Percentiles rank a stretch among this genome's conserved stretches.
Conservation (phyloP, 129 eudicot genomes). For the Flaveria brownii region DNA sequence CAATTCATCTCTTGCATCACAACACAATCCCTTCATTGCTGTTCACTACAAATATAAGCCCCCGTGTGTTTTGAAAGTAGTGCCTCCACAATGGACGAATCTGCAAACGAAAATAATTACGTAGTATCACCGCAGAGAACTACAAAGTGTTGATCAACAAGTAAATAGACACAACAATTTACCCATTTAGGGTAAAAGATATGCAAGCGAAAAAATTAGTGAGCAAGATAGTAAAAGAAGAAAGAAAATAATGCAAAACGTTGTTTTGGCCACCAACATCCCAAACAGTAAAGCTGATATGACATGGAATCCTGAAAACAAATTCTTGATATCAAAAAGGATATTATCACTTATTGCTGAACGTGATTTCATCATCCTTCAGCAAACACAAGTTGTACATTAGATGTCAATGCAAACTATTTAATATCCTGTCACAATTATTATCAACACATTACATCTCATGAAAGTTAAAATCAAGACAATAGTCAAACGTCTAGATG, state of each 20-base stretch:
- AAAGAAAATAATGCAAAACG: constrained; percentile 20
- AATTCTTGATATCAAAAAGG: not conserved
- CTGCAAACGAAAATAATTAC: too few relatives aligned
- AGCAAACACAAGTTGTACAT: not conserved
- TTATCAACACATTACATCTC: not conserved
- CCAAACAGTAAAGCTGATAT: constrained; percentile 46
- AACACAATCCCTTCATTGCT: too few relatives aligned
- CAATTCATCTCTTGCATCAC: too few relatives aligned
- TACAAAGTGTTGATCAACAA: too few relatives aligned
- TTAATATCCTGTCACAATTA: not conserved
- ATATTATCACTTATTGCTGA: too few relatives aligned
- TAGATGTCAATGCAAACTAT: not conserved
- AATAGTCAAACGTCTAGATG: not conserved
- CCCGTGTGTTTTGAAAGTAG: too few relatives aligned
- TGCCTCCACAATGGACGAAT: too few relatives aligned
- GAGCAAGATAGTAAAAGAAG: not conserved
- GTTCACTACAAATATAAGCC: too few relatives aligned
- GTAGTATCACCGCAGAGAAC: too few relatives aligned
- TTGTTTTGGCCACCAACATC: constrained; percentile 65
- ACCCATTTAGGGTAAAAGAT: not conserved
- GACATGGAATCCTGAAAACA: constrained; percentile 48
- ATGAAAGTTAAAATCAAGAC: not conserved
- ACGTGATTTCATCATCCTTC: not conserved
- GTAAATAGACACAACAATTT: too few relatives aligned
- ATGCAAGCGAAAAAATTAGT: too few relatives aligned